Percentiles rank a stretch among this genome's conserved stretches.
Conservation (phyloP, 2,329 filamentous ascomycete species). For the Dothideomycetidae sp. region DNA sequence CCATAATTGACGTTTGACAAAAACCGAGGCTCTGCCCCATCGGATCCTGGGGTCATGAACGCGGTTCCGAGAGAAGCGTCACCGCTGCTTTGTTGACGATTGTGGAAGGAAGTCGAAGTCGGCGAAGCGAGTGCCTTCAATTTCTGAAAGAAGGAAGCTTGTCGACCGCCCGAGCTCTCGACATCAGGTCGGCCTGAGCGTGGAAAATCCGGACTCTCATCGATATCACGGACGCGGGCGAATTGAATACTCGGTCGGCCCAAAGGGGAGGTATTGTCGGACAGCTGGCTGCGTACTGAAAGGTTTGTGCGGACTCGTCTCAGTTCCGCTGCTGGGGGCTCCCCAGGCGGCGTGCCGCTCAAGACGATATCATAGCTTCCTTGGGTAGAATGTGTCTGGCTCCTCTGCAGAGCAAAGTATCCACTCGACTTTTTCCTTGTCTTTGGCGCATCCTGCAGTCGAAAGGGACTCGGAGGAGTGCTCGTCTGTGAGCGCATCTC, state of each 20-base stretch:
- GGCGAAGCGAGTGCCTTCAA: slow-evolving; percentile 57
- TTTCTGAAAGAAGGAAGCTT: slow-evolving; percentile 56
- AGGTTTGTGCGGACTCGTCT: slow-evolving; percentile 4
- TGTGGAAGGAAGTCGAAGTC: slow-evolving; percentile 35
- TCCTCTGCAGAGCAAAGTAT: slow-evolving; percentile 7
- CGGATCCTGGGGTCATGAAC: slow-evolving; percentile 32
- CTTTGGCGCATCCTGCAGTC: slow-evolving; percentile 8
- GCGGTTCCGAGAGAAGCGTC: slow-evolving; percentile 22
- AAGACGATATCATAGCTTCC: not conserved
- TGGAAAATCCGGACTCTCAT: slow-evolving; percentile 8
- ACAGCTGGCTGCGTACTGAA: slow-evolving; percentile 1
- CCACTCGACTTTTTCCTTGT: slow-evolving; percentile 7
- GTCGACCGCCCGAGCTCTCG: slow-evolving; percentile 47
- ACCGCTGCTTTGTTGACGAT: slow-evolving; percentile 34
- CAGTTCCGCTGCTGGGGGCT: not conserved
- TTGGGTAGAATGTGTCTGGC: not conserved
- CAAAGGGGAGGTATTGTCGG: slow-evolving; percentile 24
- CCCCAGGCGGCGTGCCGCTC: not conserved
- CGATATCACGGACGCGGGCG: slow-evolving; percentile 35
- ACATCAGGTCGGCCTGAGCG: slow-evolving; percentile 51
- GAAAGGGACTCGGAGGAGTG: slow-evolving; percentile 4
- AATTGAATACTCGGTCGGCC: slow-evolving; percentile 64
- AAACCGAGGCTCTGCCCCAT: slow-evolving; percentile 30
- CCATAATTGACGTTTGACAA: slow-evolving; percentile 43
- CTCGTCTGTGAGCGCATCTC: not conserved